Percentiles rank a stretch among this genome's conserved stretches.
Evolutionary conservation across 2,329 filamentous ascomycete genomes (phyloP).

Genomic region (Cladorrhinum sp.): DNA sequence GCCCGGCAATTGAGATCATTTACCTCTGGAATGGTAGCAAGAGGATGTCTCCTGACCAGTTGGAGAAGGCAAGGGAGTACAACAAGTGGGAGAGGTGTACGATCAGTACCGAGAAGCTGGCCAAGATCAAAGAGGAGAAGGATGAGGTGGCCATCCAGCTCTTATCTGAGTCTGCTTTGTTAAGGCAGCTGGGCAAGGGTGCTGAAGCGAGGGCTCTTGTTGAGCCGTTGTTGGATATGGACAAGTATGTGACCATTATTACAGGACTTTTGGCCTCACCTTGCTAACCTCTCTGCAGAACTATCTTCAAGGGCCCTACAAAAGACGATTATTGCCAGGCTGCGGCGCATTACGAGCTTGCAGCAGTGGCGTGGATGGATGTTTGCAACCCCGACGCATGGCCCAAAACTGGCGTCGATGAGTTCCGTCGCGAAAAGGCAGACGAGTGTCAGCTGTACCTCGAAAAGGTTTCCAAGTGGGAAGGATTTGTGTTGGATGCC

Average conservation of each 20-base stretch:
- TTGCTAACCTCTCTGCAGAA: conserved; percentile 33
- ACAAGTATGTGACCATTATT: conserved; percentile 52
- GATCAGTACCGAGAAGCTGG: conserved; percentile 37
- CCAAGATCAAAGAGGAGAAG: conserved; percentile 48
- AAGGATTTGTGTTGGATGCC: conserved; percentile 69
- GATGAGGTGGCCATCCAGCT: conserved; percentile 64
- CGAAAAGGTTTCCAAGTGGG: conserved; percentile 67
- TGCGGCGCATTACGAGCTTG: conserved; percentile 82
- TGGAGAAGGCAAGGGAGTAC: conserved; percentile 61
- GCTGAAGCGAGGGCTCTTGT: conserved; percentile 65
- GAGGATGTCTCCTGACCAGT: conserved; percentile 66
- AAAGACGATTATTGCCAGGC: conserved; percentile 71
- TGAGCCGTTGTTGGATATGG: conserved; percentile 62
- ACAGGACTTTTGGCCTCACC: not conserved
- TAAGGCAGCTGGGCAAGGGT: conserved; percentile 60
- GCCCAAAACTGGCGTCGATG: conserved; percentile 30
- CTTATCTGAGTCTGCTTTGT: conserved; percentile 63
- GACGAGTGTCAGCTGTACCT: conserved; percentile 63
- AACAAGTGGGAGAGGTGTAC: conserved; percentile 65
- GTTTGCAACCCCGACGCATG: conserved; percentile 40
- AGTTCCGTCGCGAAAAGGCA: conserved; percentile 47
- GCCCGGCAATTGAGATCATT: conserved; percentile 84
- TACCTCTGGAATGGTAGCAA: conserved; percentile 91
- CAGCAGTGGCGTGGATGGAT: conserved; percentile 75
- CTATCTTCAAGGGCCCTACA: conserved; percentile 54